These are phyloP conservation scores for Erodium trifolium DNA, from an alignment of 441 rosid species.

Conservation along the genomic window DNA sequence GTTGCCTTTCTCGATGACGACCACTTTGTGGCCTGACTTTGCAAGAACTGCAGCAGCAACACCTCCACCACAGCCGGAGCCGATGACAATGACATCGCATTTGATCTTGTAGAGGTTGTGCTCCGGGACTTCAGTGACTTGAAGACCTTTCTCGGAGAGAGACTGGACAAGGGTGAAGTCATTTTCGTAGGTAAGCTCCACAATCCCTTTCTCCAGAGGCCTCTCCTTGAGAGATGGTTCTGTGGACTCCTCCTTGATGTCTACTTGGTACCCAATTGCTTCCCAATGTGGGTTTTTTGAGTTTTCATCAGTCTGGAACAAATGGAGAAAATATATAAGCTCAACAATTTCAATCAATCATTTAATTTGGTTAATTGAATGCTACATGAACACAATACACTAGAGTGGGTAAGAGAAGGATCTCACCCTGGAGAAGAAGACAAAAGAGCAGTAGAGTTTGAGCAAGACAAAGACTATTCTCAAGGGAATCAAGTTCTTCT, in stretches of 20 bases:
- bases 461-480: slow-evolving; percentile 17
- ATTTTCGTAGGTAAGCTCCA: slow-evolving; percentile 49
- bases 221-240: background rate
- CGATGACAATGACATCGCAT: slow-evolving; percentile 67
- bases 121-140: slow-evolving; percentile 25
- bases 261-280: slow-evolving; percentile 20
- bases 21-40: slow-evolving; percentile 56
- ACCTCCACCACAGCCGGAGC: slow-evolving; percentile 94
- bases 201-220: slow-evolving; percentile 46
- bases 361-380: too few relatives aligned
- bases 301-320: slow-evolving; percentile 8
- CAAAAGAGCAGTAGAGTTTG: slow-evolving; percentile 15
- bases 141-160: slow-evolving; percentile 53
- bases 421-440: slow-evolving; percentile 20
- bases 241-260: background rate
- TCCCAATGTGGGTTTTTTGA: slow-evolving; percentile 20
- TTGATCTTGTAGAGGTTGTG: slow-evolving; percentile 35
- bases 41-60: slow-evolving; percentile 87
- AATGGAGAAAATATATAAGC: background rate
- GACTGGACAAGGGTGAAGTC: slow-evolving; percentile 40
- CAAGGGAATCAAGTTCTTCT: slow-evolving; percentile 14
- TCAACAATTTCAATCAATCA: too few relatives aligned
- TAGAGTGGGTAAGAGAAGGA: too few relatives aligned
- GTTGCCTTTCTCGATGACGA: slow-evolving; percentile 78
- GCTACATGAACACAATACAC: too few relatives aligned